phyloP scores from a whole-genome alignment of 768 basidiomycete genomes.

The Hysterangium stoloniferum region DNA sequence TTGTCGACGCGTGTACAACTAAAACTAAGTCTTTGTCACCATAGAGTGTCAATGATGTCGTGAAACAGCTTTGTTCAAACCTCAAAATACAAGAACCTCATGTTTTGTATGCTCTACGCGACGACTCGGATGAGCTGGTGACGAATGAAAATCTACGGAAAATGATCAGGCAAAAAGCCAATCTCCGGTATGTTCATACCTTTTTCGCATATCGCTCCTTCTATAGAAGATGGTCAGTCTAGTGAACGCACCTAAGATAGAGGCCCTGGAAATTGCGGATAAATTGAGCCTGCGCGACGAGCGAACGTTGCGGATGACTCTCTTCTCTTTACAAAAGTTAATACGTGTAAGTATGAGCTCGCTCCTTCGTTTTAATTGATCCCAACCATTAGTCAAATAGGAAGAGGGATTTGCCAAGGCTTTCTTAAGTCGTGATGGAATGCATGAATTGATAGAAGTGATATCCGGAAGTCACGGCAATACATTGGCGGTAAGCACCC shows the following conservation, averaged over 20 bases:
- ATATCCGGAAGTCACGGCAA: conserved; percentile 69
- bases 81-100: conserved; percentile 72
- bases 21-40: background rate
- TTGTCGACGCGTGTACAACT: background rate
- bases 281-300: conserved; percentile 58
- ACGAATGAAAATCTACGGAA: conserved; percentile 81
- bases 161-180: conserved; percentile 71
- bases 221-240: conserved; percentile 39
- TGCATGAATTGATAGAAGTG: conserved; percentile 61
- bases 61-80: conserved; percentile 75
- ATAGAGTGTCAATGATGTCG: conserved; percentile 69
- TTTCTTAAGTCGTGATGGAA: conserved; percentile 67
- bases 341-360: conserved; percentile 48
- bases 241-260: conserved; percentile 70
- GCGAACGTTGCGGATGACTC: conserved; percentile 51
- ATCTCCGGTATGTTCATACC: conserved; percentile 55
- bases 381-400: conserved; percentile 28
- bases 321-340: conserved; percentile 74
- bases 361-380: background rate
- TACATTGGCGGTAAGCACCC: conserved; percentile 70
- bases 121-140: conserved; percentile 76
- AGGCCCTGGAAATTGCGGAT: conserved; percentile 68
- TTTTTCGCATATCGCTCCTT: background rate
- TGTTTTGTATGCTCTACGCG: conserved; percentile 67
- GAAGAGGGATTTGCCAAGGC: conserved; percentile 78